phyloP scores from a whole-genome alignment of 164 flowering plant genomes.

The Chimonanthus praecox region DNA sequence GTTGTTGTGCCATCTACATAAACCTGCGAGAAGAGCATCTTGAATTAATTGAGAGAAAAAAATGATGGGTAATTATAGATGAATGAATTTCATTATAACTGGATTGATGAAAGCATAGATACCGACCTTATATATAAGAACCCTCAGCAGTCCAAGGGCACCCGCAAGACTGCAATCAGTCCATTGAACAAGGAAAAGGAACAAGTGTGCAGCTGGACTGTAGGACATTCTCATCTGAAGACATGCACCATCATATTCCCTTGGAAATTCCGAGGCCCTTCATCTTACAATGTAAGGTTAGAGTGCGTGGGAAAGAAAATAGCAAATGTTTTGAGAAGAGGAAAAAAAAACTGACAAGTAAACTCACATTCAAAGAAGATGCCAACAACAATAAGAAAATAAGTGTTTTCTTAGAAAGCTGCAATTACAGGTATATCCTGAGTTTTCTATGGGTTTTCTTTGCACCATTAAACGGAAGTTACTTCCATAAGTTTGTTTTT shows the following conservation, averaged over 20 bases:
- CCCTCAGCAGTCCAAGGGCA: constrained; percentile 70
- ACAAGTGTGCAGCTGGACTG: constrained; percentile 83
- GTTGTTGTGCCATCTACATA: constrained; percentile 77
- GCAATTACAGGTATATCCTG: no score
- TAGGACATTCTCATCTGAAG: constrained; percentile 93
- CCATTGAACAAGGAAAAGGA: constrained; percentile 92
- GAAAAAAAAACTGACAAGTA: not conserved
- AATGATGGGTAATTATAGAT: not conserved
- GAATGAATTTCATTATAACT: constrained; percentile 1
- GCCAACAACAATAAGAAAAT: not conserved
- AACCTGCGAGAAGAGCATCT: constrained; percentile 30
- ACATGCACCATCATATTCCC: constrained; percentile 92
- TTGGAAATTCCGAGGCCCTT: constrained; percentile 82
- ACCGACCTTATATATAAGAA: constrained; percentile 62
- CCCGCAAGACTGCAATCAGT: constrained; percentile 88
- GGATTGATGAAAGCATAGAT: not conserved
- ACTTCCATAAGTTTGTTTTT: no score
- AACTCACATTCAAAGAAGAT: not conserved
- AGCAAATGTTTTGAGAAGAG: not conserved
- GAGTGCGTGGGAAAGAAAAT: constrained; percentile 2
- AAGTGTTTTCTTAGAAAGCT: not conserved
- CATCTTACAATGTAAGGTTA: constrained; percentile 13
- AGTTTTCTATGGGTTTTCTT: no score
- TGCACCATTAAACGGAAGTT: no score
- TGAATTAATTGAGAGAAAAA: not conserved